Base-by-base conservation (phyloP, 2,329 filamentous ascomycete species). In the Pseudogymnoascus sp. region DNA sequence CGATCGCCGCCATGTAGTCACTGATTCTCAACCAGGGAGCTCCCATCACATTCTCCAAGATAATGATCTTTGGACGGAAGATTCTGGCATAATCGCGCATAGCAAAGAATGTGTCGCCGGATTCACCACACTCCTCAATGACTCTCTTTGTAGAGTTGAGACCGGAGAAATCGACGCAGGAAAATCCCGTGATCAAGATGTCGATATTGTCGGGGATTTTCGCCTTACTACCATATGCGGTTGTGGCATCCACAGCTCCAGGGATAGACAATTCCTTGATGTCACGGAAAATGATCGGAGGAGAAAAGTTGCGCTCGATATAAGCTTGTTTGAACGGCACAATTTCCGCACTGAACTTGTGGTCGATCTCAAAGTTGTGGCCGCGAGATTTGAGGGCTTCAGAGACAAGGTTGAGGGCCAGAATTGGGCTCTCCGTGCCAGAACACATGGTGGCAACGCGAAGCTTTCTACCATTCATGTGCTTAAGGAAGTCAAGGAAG, bases 371-470 rank as follows among this genome's bases (percentile, higher is more conserved):
- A 34, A 87, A 75, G 10, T 74, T 70, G 5, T 67, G 67, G 1
- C 72, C 66, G 19, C 72, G 60, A 16, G 34, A 10, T 61, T 43
- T 61, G 6, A 61, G 60, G 0, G 60, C 76, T 14, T 82, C 77
- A 41, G 76, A 73, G 54, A 91, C 75, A 72, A 87, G 77, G 13
- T 84, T 76, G 13, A 92, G 71, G 0, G 87, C 86, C 1, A 92
- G 78, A 1, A 93, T 75, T 0, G 90, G 90, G 4, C 85, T 85
- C 68, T 93, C 90, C 0, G 90, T 93, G 0, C 90, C 90, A 1
- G 89, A 92, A 72, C 89, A 93, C 78, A 92, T 85, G 0, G 90
- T 93, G 0, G 82, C 89, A 25, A 92, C 77, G 7, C 80, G 75
- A 25, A 89, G 68, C 4, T 77, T 71, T 6, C 77, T 71, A 2